phyloP scores from a whole-genome alignment of 2,329 filamentous ascomycete species.

The Botryotinia narcissicola region DNA sequence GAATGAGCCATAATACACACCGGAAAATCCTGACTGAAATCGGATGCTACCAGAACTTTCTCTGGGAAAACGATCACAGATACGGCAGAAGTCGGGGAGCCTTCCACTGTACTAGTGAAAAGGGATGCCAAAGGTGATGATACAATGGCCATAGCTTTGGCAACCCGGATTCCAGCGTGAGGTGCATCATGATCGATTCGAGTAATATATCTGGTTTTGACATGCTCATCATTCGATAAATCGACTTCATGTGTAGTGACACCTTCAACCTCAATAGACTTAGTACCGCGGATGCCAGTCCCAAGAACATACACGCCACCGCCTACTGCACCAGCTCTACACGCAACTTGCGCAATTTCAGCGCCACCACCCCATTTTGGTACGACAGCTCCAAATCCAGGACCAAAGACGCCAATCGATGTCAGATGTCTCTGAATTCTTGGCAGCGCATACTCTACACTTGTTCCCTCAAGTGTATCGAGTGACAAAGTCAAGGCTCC shows the following conservation, averaged over 20 bases:
- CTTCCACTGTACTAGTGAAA: slow-evolving; percentile 71
- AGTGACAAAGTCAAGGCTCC: slow-evolving; percentile 72
- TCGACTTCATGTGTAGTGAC: slow-evolving; percentile 29
- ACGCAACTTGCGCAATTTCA: slow-evolving; percentile 88
- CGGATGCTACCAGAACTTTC: slow-evolving; percentile 44
- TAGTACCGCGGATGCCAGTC: slow-evolving; percentile 55
- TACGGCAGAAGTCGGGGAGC: slow-evolving; percentile 71
- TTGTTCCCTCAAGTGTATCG: slow-evolving; percentile 51
- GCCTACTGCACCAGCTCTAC: slow-evolving; percentile 85
- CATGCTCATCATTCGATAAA: slow-evolving; percentile 56
- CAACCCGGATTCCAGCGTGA: slow-evolving; percentile 42
- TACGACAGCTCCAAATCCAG: slow-evolving; percentile 84
- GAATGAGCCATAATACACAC: slow-evolving; percentile 72
- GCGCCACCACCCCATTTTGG: slow-evolving; percentile 91
- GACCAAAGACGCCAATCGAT: slow-evolving; percentile 84
- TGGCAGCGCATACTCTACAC: slow-evolving; percentile 64
- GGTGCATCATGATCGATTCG: slow-evolving; percentile 34
- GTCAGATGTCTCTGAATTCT: slow-evolving; percentile 75
- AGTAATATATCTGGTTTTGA: slow-evolving; percentile 56
- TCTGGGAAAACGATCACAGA: slow-evolving; percentile 66
- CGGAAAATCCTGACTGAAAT: slow-evolving; percentile 44
- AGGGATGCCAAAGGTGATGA: slow-evolving; percentile 62
- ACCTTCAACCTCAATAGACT: slow-evolving; percentile 21
- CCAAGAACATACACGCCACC: slow-evolving; percentile 87
- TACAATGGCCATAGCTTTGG: slow-evolving; percentile 66